These are phyloP conservation scores for Diaporthe sp. DNA, from an alignment of 2,329 filamentous ascomycete genomes.

Conservation along the genomic window DNA sequence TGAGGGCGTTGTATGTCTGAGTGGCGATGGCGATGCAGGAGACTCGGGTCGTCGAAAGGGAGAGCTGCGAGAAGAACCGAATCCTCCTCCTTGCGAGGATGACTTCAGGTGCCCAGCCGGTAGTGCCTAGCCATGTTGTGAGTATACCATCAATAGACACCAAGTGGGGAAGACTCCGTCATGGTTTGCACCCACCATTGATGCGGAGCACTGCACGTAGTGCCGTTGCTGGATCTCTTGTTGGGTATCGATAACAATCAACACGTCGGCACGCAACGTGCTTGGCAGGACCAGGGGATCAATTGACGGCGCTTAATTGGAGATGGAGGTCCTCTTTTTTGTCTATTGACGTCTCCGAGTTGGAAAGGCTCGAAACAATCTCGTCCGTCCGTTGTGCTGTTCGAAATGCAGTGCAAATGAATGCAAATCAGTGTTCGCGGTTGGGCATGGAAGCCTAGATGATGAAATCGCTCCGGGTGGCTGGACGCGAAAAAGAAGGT, in stretches of 20 bases:
- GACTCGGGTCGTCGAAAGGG: slow-evolving; percentile 75
- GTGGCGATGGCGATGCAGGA: slow-evolving; percentile 73
- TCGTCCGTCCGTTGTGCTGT: neutral
- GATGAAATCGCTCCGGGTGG: slow-evolving; percentile 10
- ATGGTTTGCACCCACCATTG: slow-evolving; percentile 40
- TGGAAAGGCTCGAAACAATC: neutral
- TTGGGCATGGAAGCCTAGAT: neutral
- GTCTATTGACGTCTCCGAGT: neutral
- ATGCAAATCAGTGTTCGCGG: neutral
- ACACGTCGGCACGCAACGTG: slow-evolving; percentile 2
- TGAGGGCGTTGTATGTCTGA: slow-evolving; percentile 75
- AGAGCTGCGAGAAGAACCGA: slow-evolving; percentile 73
- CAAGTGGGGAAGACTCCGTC: slow-evolving; percentile 40
- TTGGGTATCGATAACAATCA: slow-evolving; percentile 32
- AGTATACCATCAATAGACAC: slow-evolving; percentile 29
- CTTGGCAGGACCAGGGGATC: neutral
- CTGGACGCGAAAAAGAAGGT: slow-evolving; percentile 36
- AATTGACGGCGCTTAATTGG: neutral
- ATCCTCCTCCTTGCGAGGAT: slow-evolving; percentile 32
- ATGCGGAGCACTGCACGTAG: slow-evolving; percentile 32
- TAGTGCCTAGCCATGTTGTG: slow-evolving; percentile 59
- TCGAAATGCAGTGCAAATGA: neutral
- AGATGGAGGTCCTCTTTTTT: neutral
- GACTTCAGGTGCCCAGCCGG: slow-evolving; percentile 49
- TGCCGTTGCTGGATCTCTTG: slow-evolving; percentile 24